Evolutionary conservation across 192 early-diverging fungal genomes (phyloP).

Genomic region (Lobosporangium transversale): DNA sequence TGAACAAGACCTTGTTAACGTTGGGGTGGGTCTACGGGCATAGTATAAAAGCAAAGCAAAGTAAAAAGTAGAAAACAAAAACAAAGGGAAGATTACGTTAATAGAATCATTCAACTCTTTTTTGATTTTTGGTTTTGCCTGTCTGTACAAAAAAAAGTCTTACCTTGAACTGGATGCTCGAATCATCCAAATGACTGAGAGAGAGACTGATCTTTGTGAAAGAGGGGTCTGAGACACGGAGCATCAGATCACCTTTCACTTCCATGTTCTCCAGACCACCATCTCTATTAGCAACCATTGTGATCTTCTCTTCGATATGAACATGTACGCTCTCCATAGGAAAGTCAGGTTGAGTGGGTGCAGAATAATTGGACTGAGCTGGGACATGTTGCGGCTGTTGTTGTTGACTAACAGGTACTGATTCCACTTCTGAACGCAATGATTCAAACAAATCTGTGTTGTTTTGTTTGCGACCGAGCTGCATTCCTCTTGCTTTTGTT

Average conservation of each 20-base stretch:
- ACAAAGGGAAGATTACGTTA: no score
- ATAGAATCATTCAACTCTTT: no score
- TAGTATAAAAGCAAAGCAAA: not conserved
- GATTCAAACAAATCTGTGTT: slow-evolving; percentile 81
- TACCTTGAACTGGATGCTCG: slow-evolving; percentile 83
- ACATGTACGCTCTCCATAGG: slow-evolving; percentile 85
- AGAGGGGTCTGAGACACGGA: slow-evolving; percentile 79
- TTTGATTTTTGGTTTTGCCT: not conserved
- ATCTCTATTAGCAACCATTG: slow-evolving; percentile 84
- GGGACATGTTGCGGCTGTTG: slow-evolving; percentile 12
- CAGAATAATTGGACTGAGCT: slow-evolving; percentile 29
- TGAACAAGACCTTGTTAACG: slow-evolving; percentile 93
- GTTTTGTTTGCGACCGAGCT: slow-evolving; percentile 91
- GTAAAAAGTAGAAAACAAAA: not conserved
- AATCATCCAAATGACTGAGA: slow-evolving; percentile 67
- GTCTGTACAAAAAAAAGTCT: no score
- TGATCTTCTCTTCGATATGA: slow-evolving; percentile 88
- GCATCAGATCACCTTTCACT: slow-evolving; percentile 89
- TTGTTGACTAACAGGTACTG: slow-evolving; percentile 7
- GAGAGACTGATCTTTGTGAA: slow-evolving; percentile 70
- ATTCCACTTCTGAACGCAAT: slow-evolving; percentile 81
- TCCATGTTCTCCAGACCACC: slow-evolving; percentile 93
- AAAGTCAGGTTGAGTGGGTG: slow-evolving; percentile 40
- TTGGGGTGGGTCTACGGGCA: slow-evolving; percentile 88
- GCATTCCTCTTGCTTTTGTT: slow-evolving; percentile 87